Conservation (phyloP, 75 land plant species). For the Picea glauca region DNA sequence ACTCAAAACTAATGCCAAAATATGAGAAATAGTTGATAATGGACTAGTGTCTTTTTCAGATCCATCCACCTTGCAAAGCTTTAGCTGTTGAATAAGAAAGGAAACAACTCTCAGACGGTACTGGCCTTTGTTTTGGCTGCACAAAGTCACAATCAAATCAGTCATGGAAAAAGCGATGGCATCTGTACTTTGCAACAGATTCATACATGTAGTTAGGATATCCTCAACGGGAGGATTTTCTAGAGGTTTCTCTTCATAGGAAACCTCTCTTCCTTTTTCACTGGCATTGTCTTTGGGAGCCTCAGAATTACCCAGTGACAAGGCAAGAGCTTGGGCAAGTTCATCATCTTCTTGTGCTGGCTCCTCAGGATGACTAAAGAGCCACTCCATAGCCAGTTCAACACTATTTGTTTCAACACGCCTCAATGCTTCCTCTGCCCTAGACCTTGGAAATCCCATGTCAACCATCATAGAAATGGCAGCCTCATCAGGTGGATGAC, state of each 20-base stretch:
- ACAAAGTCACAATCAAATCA: constrained; percentile 85
- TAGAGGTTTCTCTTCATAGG: constrained; percentile 40
- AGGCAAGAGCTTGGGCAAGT: constrained; percentile 89
- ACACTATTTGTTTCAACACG: constrained; percentile 85
- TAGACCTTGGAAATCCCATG: constrained; percentile 90
- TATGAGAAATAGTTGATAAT: constrained; percentile 68
- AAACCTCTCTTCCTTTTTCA: constrained; percentile 41
- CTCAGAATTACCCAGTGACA: constrained; percentile 80
- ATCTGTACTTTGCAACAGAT: constrained; percentile 67
- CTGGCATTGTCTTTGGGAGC: constrained; percentile 42
- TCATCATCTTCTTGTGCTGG: constrained; percentile 91
- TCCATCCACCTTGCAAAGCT: constrained; percentile 52
- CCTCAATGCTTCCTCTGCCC: constrained; percentile 94
- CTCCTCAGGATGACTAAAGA: constrained; percentile 89
- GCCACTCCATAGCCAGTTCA: constrained; percentile 99
- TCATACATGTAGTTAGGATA: constrained; percentile 66
- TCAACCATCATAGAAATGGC: constrained; percentile 84
- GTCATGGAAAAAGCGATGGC: constrained; percentile 73
- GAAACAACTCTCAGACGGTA: constrained; percentile 63
- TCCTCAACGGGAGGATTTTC: constrained; percentile 80
- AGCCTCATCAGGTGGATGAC: constrained; percentile 85
- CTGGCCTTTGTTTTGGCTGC: constrained; percentile 75
- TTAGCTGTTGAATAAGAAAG: constrained; percentile 70
- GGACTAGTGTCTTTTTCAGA: constrained; percentile 45
- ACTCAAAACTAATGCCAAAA: constrained; percentile 76